Evolutionary conservation across 2,329 filamentous ascomycete species (phyloP).

Genomic region (Xylaria sp.): DNA sequence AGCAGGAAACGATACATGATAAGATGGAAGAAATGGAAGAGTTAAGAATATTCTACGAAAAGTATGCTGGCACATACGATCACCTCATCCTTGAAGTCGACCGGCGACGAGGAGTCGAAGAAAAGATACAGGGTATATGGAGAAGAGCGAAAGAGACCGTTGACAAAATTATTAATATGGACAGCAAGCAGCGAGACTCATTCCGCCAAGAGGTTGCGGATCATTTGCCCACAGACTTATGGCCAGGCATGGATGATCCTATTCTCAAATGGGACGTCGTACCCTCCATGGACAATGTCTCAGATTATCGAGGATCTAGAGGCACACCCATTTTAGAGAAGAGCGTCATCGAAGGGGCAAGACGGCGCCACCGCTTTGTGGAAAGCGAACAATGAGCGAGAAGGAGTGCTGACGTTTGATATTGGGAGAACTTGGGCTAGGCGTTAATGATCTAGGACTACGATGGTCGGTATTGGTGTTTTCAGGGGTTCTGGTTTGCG

Average conservation of each 20-base stretch:
- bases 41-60: slow-evolving; percentile 85
- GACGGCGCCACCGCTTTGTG: slow-evolving; percentile 25
- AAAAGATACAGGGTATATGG: slow-evolving; percentile 78
- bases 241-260: slow-evolving; percentile 77
- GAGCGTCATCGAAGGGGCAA: slow-evolving; percentile 32
- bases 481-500: not conserved
- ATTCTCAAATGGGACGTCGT: slow-evolving; percentile 65
- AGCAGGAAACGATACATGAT: slow-evolving; percentile 74
- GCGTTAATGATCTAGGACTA: slow-evolving; percentile 12
- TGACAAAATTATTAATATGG: slow-evolving; percentile 77
- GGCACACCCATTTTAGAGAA: slow-evolving; percentile 47
- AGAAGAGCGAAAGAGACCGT: slow-evolving; percentile 81
- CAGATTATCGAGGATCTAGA: slow-evolving; percentile 37
- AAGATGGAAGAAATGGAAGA: slow-evolving; percentile 81
- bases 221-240: slow-evolving; percentile 87
- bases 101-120: slow-evolving; percentile 77
- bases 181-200: slow-evolving; percentile 76
- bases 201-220: slow-evolving; percentile 88
- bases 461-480: slow-evolving; percentile 19
- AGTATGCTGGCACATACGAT: slow-evolving; percentile 86
- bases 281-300: slow-evolving; percentile 50
- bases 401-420: slow-evolving; percentile 11
- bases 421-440: slow-evolving; percentile 6
- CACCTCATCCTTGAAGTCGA: slow-evolving; percentile 85
- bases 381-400: slow-evolving; percentile 23